Conservation (phyloP, 2,329 filamentous ascomycete species). For the Colletotrichum lini region DNA sequence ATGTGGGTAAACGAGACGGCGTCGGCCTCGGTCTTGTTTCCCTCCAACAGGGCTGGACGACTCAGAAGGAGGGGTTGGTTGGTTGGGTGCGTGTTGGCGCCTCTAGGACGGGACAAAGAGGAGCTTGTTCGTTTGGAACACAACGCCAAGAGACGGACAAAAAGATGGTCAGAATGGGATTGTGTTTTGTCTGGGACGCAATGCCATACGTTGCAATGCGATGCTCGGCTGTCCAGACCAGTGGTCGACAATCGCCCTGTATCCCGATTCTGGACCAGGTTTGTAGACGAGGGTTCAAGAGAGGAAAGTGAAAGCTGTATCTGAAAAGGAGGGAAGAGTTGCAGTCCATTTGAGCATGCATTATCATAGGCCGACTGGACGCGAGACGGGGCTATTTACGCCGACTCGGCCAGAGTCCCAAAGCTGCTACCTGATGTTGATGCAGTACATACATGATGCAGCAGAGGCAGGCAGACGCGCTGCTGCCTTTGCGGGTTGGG, state of each 20-base stretch:
- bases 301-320: too few species aligned
- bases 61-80: too few species aligned
- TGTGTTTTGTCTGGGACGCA: not conserved
- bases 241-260: too few species aligned
- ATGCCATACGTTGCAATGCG: too few species aligned
- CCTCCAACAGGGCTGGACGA: not conserved
- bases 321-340: not conserved
- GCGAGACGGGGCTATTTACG: not conserved
- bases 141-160: slow-evolving; percentile 1
- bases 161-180: slow-evolving; percentile 9
- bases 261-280: too few species aligned
- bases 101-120: not conserved
- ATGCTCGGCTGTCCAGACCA: too few species aligned
- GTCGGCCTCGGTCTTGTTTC: not conserved
- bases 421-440: slow-evolving; percentile 13
- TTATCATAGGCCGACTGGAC: too few species aligned
- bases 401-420: not conserved
- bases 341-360: not conserved
- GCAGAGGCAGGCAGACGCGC: slow-evolving; percentile 1
- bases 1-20: slow-evolving; percentile 15
- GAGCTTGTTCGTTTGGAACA: not conserved
- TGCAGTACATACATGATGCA: not conserved
- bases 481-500: slow-evolving; percentile 26
- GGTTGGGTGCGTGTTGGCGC: too few species aligned
- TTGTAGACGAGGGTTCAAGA: not conserved